These are phyloP conservation scores for Tripidium arundinaceum DNA, from an alignment of 202 grass and related monocot genomes.

Conservation along the genomic window DNA sequence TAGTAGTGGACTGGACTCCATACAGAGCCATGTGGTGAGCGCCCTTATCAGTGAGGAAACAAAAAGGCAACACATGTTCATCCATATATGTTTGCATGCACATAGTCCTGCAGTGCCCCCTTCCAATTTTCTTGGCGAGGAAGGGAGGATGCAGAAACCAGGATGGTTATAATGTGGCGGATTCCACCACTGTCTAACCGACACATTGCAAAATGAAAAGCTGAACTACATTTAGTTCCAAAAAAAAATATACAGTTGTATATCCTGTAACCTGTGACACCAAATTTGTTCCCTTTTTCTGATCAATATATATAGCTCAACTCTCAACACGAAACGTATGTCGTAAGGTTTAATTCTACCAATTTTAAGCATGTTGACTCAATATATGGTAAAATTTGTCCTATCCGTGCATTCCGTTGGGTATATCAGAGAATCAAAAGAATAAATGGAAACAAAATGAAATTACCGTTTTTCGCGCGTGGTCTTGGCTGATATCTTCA, in stretches of 20 bases:
- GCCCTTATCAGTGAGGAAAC: background rate
- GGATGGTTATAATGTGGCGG: background rate
- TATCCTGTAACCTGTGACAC: background rate
- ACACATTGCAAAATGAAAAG: background rate
- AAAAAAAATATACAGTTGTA: background rate
- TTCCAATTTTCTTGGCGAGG: background rate
- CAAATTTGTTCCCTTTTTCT: background rate
- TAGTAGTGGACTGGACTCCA: background rate
- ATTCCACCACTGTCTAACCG: background rate
- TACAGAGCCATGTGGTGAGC: background rate
- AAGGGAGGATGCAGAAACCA: background rate
- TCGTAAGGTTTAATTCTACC: background rate
- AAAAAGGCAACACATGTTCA: background rate
- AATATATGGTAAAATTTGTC: background rate
- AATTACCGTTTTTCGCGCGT: conserved; percentile 83
- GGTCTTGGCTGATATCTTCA: conserved; percentile 99
- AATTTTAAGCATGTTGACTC: too few species aligned
- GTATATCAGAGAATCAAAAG: conserved; percentile 1
- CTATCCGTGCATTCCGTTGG: conserved; percentile 3
- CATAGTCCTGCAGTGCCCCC: background rate
- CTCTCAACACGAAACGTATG: background rate
- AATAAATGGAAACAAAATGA: conserved; percentile 9
- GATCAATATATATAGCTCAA: background rate
- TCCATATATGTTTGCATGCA: background rate
- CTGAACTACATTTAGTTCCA: background rate